Percentiles rank a stretch among this genome's conserved stretches.
These are phyloP conservation scores for Rhodamnia argentea DNA, from an alignment of 345 rosid species.

Conservation along the genomic window DNA sequence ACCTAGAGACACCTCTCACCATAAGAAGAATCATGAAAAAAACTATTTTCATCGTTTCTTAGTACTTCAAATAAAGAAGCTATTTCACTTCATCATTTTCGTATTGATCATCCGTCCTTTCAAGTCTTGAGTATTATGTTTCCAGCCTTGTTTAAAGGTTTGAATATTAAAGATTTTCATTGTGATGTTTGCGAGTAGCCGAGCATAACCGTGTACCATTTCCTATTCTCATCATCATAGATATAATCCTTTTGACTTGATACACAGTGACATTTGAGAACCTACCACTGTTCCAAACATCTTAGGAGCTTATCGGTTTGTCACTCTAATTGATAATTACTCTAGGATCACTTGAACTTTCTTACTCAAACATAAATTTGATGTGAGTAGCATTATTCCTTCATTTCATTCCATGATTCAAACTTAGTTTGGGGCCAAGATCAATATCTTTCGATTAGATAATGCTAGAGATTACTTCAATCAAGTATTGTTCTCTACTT, in stretches of 20 bases:
- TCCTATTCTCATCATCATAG: neutral
- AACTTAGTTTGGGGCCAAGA: neutral
- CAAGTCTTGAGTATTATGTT: neutral
- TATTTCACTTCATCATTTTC: neutral
- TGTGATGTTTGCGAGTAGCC: neutral
- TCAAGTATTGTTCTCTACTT: neutral
- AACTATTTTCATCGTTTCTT: neutral
- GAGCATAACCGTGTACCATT: neutral
- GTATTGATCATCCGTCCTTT: neutral
- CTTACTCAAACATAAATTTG: too few relatives aligned
- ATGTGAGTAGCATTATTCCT: neutral
- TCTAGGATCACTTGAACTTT: too few relatives aligned
- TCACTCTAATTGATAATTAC: too few relatives aligned
- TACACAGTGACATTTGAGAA: neutral
- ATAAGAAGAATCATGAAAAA: neutral
- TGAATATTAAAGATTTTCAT: neutral
- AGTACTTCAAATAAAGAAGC: neutral
- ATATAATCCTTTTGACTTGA: neutral
- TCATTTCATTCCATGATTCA: neutral
- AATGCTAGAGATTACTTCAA: neutral
- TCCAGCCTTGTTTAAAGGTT: neutral
- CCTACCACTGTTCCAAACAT: neutral
- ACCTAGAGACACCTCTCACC: neutral
- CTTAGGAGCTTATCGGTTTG: neutral
- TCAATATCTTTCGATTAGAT: neutral